phyloP scores from a whole-genome alignment of 306 rosid species.

The Rosa persica region DNA sequence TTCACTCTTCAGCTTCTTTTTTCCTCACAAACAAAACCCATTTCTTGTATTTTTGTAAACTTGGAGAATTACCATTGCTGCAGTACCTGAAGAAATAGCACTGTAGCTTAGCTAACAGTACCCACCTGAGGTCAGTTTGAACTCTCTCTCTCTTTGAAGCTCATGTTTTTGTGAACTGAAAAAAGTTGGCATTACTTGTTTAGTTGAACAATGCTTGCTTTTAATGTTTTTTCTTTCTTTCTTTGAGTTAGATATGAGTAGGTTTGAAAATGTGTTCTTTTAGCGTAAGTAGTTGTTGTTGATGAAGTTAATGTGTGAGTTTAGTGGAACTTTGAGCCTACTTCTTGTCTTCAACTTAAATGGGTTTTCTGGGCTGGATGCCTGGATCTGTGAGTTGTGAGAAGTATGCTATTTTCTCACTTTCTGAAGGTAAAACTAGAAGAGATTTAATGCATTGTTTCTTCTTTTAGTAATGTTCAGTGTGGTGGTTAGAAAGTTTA shows the following conservation, averaged over 20 bases:
- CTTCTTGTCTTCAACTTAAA: slow-evolving; percentile 36
- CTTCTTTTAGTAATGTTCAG: slow-evolving; percentile 9
- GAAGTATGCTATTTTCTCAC: slow-evolving; percentile 6
- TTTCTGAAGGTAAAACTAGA: slow-evolving; percentile 1
- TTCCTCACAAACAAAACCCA: background rate
- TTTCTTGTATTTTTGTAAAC: background rate
- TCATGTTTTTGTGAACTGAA: slow-evolving; percentile 2
- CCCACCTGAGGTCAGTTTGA: slow-evolving; percentile 23
- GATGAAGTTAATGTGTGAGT: slow-evolving; percentile 41
- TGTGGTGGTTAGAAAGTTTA: slow-evolving; percentile 35
- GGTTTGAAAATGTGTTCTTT: slow-evolving; percentile 38
- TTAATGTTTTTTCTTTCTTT: slow-evolving; percentile 14
- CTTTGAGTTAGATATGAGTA: slow-evolving; percentile 45
- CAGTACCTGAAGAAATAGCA: slow-evolving; percentile 8
- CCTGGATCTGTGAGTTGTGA: slow-evolving; percentile 33
- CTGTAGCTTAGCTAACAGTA: slow-evolving; percentile 11
- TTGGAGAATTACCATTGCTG: slow-evolving; percentile 26
- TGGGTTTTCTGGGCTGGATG: slow-evolving; percentile 29
- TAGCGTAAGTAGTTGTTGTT: slow-evolving; percentile 23
- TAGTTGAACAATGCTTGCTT: slow-evolving; percentile 21
- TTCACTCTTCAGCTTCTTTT: slow-evolving; percentile 18
- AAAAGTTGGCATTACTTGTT: slow-evolving; percentile 27
- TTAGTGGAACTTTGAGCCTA: slow-evolving; percentile 33
- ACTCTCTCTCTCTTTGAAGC: background rate
- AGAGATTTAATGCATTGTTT: slow-evolving; percentile 23